Base-by-base conservation (phyloP, 2,329 filamentous ascomycete genomes). In the Microdochium nivale region DNA sequence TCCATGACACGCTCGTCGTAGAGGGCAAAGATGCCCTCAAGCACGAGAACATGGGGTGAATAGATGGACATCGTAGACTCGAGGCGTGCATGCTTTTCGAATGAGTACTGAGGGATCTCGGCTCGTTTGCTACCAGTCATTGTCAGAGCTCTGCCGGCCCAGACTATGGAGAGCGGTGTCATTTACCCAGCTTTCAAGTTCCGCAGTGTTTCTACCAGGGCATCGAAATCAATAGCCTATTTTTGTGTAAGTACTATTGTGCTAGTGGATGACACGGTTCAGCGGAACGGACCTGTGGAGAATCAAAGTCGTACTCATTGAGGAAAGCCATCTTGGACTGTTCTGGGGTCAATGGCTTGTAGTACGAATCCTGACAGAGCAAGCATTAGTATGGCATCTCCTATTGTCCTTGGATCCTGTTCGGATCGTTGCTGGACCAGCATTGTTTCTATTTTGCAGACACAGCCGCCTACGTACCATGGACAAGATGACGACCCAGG, bases 401-500 rank as follows among this genome's bases (percentile, higher is more conserved):
- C n/a, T n/a, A n/a, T n/a, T n/a, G n/a, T n/a, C n/a, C n/a, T n/a
- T n/a, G n/a, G n/a, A n/a, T n/a, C n/a, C n/a, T n/a, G n/a, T n/a
- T n/a, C n/a, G n/a, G n/a, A n/a, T n/a, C n/a, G n/a, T n/a, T n/a
- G n/a, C n/a, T n/a, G n/a, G n/a, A n/a, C n/a, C n/a, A n/a, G n/a
- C n/a, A n/a, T n/a, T n/a, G n/a, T n/a, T n/a, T n/a, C n/a, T n/a
- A n/a, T n/a, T n/a, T n/a, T n/a, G n/a, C n/a, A n/a, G n/a, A n/a
- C n/a, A n/a, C n/a, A n/a, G n/a, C n/a, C 27, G 27, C 27, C 50
- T 53, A 64, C 73, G 64, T 78, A 92, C 90, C 86, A 99, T 97
- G 43, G 91, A 95, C 61, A 99, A 71, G 69, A 99, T 96, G 49
- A 96, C 91, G 55, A 99, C 94, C 92, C 94, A 99, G 52, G 94